phyloP scores from a whole-genome alignment of 177 flowering plant species.

The Telopea speciosissima region DNA sequence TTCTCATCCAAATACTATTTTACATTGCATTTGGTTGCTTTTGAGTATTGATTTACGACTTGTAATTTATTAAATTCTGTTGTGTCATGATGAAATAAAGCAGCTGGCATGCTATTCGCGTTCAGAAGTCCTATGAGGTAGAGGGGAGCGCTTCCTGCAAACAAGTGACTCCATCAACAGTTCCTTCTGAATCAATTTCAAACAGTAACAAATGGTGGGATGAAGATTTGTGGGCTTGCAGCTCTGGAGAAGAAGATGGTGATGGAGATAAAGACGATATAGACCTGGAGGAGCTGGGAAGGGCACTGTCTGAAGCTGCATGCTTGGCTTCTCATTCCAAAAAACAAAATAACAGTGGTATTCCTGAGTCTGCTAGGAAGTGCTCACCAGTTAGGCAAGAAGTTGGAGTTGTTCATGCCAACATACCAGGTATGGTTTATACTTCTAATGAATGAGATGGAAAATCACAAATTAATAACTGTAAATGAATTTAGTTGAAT shows the following conservation, averaged over 20 bases:
- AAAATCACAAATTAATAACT: too few species aligned
- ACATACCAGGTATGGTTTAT: slow-evolving; percentile 34
- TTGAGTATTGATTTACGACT: background rate
- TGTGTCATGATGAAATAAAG: slow-evolving; percentile 4
- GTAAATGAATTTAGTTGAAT: too few species aligned
- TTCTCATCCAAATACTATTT: background rate
- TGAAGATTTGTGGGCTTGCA: slow-evolving; percentile 27
- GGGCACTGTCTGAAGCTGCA: slow-evolving; percentile 54
- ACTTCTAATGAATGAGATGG: background rate
- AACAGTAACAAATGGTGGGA: slow-evolving; percentile 23
- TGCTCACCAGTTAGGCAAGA: slow-evolving; percentile 12
- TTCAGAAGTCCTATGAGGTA: slow-evolving; percentile 41
- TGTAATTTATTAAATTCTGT: too few species aligned
- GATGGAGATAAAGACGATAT: slow-evolving; percentile 27
- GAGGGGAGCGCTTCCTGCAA: slow-evolving; percentile 12
- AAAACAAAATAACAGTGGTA: slow-evolving; percentile 21
- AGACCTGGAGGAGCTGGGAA: slow-evolving; percentile 57
- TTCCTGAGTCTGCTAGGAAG: slow-evolving; percentile 19
- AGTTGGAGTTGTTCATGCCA: slow-evolving; percentile 17
- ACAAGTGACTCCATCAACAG: slow-evolving; percentile 14
- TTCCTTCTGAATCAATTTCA: slow-evolving; percentile 23
- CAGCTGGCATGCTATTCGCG: slow-evolving; percentile 81
- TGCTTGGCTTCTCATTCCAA: slow-evolving; percentile 39
- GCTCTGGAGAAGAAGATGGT: slow-evolving; percentile 19
- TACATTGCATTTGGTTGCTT: background rate